Evolutionary conservation across 495 filamentous ascomycete species (phyloP), one percentile per base, ranked within the genome.

Genomic region (Daldinia vernicosa): DNA sequence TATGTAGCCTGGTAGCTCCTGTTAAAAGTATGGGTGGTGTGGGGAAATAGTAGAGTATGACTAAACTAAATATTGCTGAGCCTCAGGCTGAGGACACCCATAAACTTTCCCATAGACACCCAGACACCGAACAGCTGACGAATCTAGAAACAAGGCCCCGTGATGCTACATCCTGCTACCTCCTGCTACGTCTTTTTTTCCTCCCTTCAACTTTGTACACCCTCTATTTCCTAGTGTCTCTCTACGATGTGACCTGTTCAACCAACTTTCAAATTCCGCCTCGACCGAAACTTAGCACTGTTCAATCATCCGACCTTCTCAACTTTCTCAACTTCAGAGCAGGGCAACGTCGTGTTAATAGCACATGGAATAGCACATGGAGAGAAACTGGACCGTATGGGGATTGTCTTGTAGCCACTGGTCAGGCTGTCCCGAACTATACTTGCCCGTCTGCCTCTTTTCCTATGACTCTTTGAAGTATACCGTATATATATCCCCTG

Each of bases 211-310:
- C 47, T 50, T 37, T 56, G 54, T 68, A 63, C 63, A 63, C 32
- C 32, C 60, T 9, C 28, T 40, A 56, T 52, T 60, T 51, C 56
- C 32, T 45, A 58, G 61, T 63, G 57, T 67, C 50, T 63, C 22
- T 64, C 66, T 17, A 30, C 64, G 75, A 76, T 77, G 71, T 76
- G 75, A 77, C 75, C 62, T 69, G 67, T 74, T 69, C 24, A 17
- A 43, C 50, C 50, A 52, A 53, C 55, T 37, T 32, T 67, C 45
- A 28, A 54, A 22, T 15, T 70, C n/a, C 52, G 35, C 50, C 43
- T 67, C 24, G 63, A 63, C 43, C 50, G 51, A 51, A 60, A 17
- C 57, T 66, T 59, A 53, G 43, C 32, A 66, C 61, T 32, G 30
- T 69, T 68, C 57, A 66, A 74, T 74, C 71, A 74, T 74, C 71